Evolutionary conservation across 305 asterid species (phyloP), one percentile per base, ranked within the genome.

Genomic region (Solanum chacoense): DNA sequence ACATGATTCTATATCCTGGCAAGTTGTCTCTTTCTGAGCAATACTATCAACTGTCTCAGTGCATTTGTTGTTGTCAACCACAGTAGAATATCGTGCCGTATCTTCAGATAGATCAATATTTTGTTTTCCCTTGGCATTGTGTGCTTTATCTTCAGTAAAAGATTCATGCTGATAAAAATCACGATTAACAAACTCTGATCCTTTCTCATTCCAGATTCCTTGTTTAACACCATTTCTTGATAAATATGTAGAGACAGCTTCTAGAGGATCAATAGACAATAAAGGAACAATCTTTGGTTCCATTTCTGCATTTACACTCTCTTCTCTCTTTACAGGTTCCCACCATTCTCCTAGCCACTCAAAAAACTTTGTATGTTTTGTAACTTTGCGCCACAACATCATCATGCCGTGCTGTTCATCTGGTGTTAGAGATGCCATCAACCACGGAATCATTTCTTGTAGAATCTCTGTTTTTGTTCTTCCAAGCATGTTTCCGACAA

Each of bases 341-440:
- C 99, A 94, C 99, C 98, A 96, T 89, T 96, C 99, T 81, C 94
- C 91, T 77, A 96, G 91, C 98, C 98, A 96, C 92, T 95, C 95
- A 67, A 91, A 92, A 76, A 95, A 96, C 91, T 94, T 94, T 5
- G 98, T 96, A 88, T 91, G 79, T 91, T 91, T 94, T 37, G 98
- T 91, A 84, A 92, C 91, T 87, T 91, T 95, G 89, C 92, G 94
- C 98, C 97, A 96, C 73, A 95, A 90, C 85, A 96, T 92, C 87
- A 92, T 90, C 90, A 94, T 71, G 16, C 89, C 90, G 14, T 83
- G 91, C 90, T 95, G 96, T 92, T 96, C 98, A 80, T 91, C 93
- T 71, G 92, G 92, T 37, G 91, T 93, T 88, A 96, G 90, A 88
- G 92, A 90, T 88, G 90, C 93, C 96, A 94, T 93, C 88, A 96